Evolutionary conservation across 345 rosid species (phyloP), one percentile per base, ranked within the genome.

Genomic region (Acer negundo): DNA sequence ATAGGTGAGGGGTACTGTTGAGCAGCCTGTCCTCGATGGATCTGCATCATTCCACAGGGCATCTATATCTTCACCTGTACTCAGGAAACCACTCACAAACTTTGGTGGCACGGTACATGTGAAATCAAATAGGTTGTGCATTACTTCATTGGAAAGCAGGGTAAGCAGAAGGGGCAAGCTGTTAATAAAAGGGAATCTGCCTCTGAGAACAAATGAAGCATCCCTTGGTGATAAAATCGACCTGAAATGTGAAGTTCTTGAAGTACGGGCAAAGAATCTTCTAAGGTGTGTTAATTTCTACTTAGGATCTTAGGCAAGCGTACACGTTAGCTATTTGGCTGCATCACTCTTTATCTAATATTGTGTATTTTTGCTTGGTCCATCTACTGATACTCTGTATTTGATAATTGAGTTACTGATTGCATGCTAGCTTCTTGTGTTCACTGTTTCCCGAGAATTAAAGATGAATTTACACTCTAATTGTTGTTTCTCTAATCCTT

Each of bases 1-100:
- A 79, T 80, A 95, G 97, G 95, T 95, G 65, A 90, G 99, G 80
- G 99, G 99, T 80, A 93, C 99, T 67, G 97, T 93, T 74, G 99
- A 94, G 74, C 90, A 95, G 78, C 98, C 99, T 20, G 86, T 93
- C 76, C 82, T 95, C 69, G 96, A 93, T 72, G 98, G 98, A 72
- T 90, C 94, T 79, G 97, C 99, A 26, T 90, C 98, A 75, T 95
- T 93, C 84, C 89, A 92, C 81, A 84, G 94, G 84, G 99, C 98
- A 28, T 92, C 99, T 65, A 86, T 95, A 73, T 90, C 92, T 68
- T 93, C 99, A 13, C 99, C 97, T 10, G 95, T 89, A 31, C 94
- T 95, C 68, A 87, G 90, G 69, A 88, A 88, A 75, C 99, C 98
- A 46, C 96, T 95, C 69, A 91, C 99, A 81, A 95, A 95, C 82